Percentiles rank a stretch among this genome's conserved stretches.
Evolutionary conservation across 768 basidiomycete species (phyloP).

Genomic region (Suillus alpinus): DNA sequence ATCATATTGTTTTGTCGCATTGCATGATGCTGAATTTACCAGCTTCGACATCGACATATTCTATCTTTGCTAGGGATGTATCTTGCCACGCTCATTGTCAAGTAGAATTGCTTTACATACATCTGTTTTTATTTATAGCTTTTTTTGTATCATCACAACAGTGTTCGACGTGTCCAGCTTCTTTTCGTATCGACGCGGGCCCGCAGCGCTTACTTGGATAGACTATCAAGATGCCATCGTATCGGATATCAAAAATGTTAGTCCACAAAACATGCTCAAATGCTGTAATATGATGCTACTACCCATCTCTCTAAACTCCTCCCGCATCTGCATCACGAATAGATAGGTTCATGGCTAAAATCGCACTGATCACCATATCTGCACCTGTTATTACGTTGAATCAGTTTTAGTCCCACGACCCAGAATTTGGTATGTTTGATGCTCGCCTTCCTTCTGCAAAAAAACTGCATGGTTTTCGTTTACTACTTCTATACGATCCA

Average conservation of each 20-base stretch:
- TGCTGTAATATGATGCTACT: not conserved
- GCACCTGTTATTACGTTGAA: constrained; percentile 64
- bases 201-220: too few relatives aligned
- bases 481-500: constrained; percentile 72
- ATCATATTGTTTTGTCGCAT: constrained; percentile 3
- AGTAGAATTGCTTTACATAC: constrained; percentile 18
- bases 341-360: constrained; percentile 65
- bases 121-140: constrained; percentile 35
- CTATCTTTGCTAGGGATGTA: constrained; percentile 26
- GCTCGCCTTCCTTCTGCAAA: constrained; percentile 92
- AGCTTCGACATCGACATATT: constrained; percentile 17
- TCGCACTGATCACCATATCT: constrained; percentile 87
- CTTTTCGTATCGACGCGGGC: not conserved
- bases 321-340: constrained; percentile 16
- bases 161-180: not conserved
- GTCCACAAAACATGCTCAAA: not conserved
- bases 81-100: constrained; percentile 15
- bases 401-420: constrained; percentile 35
- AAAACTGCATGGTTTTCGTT: constrained; percentile 88
- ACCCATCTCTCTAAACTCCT: not conserved
- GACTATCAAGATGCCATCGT: not conserved
- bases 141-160: constrained; percentile 30
- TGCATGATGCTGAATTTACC: constrained; percentile 11
- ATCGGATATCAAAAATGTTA: constrained; percentile 1
- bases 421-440: constrained; percentile 38